Percentiles rank a stretch among this genome's conserved stretches.
These are phyloP conservation scores for Trichoderma brevicompactum DNA, from an alignment of 2,329 filamentous ascomycete genomes.

Conservation along the genomic window DNA sequence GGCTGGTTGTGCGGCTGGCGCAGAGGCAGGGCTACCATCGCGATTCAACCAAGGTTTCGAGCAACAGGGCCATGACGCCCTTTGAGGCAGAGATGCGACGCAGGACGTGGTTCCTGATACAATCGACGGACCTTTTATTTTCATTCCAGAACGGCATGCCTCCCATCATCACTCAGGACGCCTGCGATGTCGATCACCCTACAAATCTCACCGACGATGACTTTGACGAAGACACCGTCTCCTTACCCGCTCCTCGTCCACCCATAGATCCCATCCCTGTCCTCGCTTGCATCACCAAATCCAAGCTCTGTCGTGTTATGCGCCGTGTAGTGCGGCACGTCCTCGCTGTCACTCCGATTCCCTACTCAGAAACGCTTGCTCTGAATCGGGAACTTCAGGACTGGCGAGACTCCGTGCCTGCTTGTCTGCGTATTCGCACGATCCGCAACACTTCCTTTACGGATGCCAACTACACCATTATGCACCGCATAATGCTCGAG, in stretches of 20 bases:
- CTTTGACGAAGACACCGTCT: constrained; percentile 52
- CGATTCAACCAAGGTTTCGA: constrained; percentile 49
- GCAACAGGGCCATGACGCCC: constrained; percentile 43
- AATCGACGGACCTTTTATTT: constrained; percentile 53
- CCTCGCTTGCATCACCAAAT: constrained; percentile 50
- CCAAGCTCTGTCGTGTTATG: constrained; percentile 49
- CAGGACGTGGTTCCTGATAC: constrained; percentile 53
- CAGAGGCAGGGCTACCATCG: constrained; percentile 59
- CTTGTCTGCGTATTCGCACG: constrained; percentile 47
- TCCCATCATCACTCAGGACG: constrained; percentile 52
- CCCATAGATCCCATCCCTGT: constrained; percentile 50
- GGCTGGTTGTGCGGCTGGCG: constrained; percentile 52
- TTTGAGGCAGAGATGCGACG: constrained; percentile 59
- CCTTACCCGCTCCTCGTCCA: constrained; percentile 50
- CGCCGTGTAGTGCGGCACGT: constrained; percentile 50
- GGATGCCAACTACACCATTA: constrained; percentile 50
- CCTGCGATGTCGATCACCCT: constrained; percentile 52
- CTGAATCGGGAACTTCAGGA: constrained; percentile 48
- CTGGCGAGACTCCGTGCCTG: constrained; percentile 45
- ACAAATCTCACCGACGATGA: constrained; percentile 55
- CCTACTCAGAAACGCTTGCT: constrained; percentile 43
- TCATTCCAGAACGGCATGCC: constrained; percentile 60
- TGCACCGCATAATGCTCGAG: constrained; percentile 55
- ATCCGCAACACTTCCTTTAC: constrained; percentile 50
- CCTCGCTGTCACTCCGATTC: constrained; percentile 44